Conservation (phyloP, 768 basidiomycete species). For the Auriscalpium orientale region DNA sequence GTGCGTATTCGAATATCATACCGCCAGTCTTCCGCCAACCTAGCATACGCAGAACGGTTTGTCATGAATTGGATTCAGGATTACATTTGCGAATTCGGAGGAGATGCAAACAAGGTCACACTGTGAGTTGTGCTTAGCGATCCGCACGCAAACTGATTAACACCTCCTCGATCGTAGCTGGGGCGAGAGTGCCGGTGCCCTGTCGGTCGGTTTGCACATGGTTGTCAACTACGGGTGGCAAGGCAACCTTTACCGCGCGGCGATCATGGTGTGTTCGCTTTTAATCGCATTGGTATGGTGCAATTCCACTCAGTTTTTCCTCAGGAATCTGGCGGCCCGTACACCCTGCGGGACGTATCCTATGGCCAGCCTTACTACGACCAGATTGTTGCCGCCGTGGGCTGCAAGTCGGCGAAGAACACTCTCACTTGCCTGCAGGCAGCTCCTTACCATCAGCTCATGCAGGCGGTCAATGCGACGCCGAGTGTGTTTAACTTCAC, state of each 20-base stretch:
- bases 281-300: too few relatives aligned
- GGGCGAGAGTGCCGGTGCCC: conserved; percentile 31
- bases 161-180: not conserved
- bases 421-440: conserved; percentile 35
- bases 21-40: not conserved
- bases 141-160: too few relatives aligned
- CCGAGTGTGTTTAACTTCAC: conserved; percentile 21
- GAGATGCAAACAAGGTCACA: conserved; percentile 24
- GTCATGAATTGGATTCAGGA: conserved; percentile 33
- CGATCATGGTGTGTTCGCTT: not conserved
- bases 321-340: not conserved
- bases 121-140: not conserved
- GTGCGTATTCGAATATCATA: not conserved
- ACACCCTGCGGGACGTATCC: not conserved
- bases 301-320: too few relatives aligned
- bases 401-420: conserved; percentile 27
- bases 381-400: conserved; percentile 26
- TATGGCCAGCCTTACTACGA: conserved; percentile 31
- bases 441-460: conserved; percentile 23
- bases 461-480: conserved; percentile 23
- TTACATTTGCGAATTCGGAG: conserved; percentile 32
- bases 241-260: conserved; percentile 8
- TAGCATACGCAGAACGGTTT: conserved; percentile 14
- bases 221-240: conserved; percentile 2
- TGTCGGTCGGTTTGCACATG: conserved; percentile 20